A percentile compares a stretch with the other conserved stretches of the same genome.
Conservation (phyloP, 225 moss, liverwort and hornwort genomes). For the Sphagnum contortum region DNA sequence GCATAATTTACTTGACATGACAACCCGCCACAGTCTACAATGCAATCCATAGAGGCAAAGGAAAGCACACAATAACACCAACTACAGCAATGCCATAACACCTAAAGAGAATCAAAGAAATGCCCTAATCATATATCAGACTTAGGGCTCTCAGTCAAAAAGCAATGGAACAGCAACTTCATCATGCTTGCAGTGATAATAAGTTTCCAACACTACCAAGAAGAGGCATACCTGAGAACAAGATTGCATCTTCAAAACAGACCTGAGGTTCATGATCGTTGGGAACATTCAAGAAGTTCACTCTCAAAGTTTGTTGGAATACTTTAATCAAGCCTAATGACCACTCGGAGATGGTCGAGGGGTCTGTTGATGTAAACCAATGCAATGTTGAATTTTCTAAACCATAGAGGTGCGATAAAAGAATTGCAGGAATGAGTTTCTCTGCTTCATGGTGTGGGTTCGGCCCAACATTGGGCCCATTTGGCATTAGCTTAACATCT, state of each 20-base stretch:
- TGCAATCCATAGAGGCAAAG: background rate
- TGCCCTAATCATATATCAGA: background rate
- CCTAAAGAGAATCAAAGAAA: no score
- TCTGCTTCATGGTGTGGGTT: constrained; percentile 98
- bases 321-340: constrained; percentile 68
- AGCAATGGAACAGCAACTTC: background rate
- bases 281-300: constrained; percentile 61
- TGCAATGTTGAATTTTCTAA: constrained; percentile 58
- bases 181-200: background rate
- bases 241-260: constrained; percentile 88
- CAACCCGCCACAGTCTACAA: no score
- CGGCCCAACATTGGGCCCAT: constrained; percentile 68
- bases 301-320: constrained; percentile 52
- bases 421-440: constrained; percentile 83
- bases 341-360: constrained; percentile 65
- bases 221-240: constrained; percentile 62
- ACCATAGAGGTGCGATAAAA: constrained; percentile 77
- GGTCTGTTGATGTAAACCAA: constrained; percentile 71
- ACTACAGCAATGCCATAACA: no score
- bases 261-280: constrained; percentile 43
- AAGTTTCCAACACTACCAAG: background rate
- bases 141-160: background rate
- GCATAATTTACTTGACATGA: no score
- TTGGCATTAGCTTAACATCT: constrained; percentile 94
- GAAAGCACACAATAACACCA: no score